Percentiles rank a stretch among this genome's conserved stretches.
phyloP scores from a whole-genome alignment of 768 basidiomycete species.

The Epithele typhae region DNA sequence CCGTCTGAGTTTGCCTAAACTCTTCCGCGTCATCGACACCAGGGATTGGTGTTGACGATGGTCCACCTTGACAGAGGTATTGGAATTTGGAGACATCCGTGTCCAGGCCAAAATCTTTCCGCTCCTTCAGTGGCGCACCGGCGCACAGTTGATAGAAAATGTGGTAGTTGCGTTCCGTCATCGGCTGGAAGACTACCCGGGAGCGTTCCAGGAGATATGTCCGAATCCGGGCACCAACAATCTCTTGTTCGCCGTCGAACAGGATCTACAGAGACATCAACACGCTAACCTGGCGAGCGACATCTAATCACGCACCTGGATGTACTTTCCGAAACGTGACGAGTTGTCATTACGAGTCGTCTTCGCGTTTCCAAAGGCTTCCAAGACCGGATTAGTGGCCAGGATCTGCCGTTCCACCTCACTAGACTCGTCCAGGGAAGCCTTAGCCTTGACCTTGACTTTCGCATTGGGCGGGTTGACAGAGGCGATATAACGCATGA shows the following conservation, averaged over 20 bases:
- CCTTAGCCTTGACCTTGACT: slow-evolving; percentile 61
- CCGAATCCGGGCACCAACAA: slow-evolving; percentile 97
- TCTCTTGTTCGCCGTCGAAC: slow-evolving; percentile 93
- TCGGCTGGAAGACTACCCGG: slow-evolving; percentile 94
- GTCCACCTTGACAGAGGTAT: slow-evolving; percentile 91
- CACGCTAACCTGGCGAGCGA: background rate
- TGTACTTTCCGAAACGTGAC: slow-evolving; percentile 98
- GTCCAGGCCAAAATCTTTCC: slow-evolving; percentile 91
- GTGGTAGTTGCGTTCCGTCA: slow-evolving; percentile 97
- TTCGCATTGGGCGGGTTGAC: slow-evolving; percentile 77
- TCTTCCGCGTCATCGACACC: slow-evolving; percentile 98
- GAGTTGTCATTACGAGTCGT: slow-evolving; percentile 99
- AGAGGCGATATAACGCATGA: slow-evolving; percentile 98
- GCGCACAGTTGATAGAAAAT: slow-evolving; percentile 99
- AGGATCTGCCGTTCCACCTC: slow-evolving; percentile 97
- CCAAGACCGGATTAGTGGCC: slow-evolving; percentile 98
- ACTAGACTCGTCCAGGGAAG: slow-evolving; percentile 78
- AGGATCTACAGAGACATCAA: slow-evolving; percentile 61
- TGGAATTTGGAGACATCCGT: slow-evolving; percentile 82
- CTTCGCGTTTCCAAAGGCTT: slow-evolving; percentile 99
- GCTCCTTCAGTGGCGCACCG: slow-evolving; percentile 91
- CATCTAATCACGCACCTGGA: slow-evolving; percentile 63
- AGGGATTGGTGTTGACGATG: slow-evolving; percentile 76
- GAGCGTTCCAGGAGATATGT: slow-evolving; percentile 98
- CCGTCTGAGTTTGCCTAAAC: slow-evolving; percentile 89